Evolutionary conservation across 2,329 filamentous ascomycete genomes (phyloP).

Genomic region (Aschersonia sp.): DNA sequence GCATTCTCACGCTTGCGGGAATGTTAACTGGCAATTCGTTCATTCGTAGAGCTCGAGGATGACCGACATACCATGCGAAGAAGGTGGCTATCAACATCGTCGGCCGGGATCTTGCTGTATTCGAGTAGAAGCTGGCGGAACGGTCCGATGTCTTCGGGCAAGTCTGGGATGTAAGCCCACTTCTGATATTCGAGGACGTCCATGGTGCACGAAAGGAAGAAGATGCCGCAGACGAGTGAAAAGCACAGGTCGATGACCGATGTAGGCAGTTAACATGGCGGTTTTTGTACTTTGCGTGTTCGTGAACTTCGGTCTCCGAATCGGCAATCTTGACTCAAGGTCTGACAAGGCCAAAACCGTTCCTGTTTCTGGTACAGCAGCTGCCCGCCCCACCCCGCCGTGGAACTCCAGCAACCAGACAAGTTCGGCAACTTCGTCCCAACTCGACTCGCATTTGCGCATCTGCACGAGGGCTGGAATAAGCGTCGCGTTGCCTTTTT

Average conservation of each 20-base stretch:
- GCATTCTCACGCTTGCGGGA: slow-evolving; percentile 26
- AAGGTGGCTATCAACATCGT: slow-evolving; percentile 20
- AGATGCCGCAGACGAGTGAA: not conserved
- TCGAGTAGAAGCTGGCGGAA: slow-evolving; percentile 20
- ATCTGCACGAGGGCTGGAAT: not conserved
- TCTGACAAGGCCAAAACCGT: no score
- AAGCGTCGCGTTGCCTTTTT: no score
- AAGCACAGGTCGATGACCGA: no score
- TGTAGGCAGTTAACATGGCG: no score
- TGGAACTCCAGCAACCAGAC: not conserved
- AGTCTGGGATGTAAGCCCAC: slow-evolving; percentile 21
- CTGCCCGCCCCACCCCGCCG: no score
- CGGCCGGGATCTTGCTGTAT: slow-evolving; percentile 22
- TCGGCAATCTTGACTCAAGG: no score
- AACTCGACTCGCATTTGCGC: not conserved
- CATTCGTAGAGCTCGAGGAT: not conserved
- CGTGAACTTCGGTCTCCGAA: no score
- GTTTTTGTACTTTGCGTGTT: no score
- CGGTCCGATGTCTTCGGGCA: slow-evolving; percentile 21
- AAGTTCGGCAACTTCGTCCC: not conserved
- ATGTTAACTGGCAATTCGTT: not conserved
- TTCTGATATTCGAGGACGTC: slow-evolving; percentile 18
- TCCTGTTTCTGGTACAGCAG: no score
- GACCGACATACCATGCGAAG: slow-evolving; percentile 13
- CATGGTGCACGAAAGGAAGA: slow-evolving; percentile 9